Evolutionary conservation across 2,329 filamentous ascomycete genomes (phyloP).

Genomic region (Diplodia corticola): DNA sequence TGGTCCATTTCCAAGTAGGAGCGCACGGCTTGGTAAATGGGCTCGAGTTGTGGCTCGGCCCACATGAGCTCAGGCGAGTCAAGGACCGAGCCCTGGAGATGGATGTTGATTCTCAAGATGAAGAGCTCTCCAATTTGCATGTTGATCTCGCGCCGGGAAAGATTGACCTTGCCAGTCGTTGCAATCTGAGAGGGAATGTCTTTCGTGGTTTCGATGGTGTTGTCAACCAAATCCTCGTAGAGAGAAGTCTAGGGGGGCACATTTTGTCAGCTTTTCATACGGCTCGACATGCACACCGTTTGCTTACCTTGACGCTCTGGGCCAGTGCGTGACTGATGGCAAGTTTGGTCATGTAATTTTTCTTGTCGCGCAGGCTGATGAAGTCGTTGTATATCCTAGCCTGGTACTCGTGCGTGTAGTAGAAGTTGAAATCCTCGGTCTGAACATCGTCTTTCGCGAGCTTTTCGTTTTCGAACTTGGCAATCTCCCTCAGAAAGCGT

Average conservation of each 20-base stretch:
- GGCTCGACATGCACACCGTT: no score
- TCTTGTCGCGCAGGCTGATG: constrained; percentile 89
- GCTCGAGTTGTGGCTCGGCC: constrained; percentile 95
- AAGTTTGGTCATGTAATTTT: constrained; percentile 97
- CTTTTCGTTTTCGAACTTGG: constrained; percentile 92
- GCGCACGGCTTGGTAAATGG: constrained; percentile 91
- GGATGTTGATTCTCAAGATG: constrained; percentile 96
- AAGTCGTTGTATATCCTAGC: constrained; percentile 99
- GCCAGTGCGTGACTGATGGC: constrained; percentile 94
- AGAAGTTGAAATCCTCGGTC: constrained; percentile 98
- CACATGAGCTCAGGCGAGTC: constrained; percentile 98
- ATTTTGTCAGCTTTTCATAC: neutral
- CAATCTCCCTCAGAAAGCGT: constrained; percentile 87
- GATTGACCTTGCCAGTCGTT: constrained; percentile 83
- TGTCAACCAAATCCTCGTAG: constrained; percentile 92
- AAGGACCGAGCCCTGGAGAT: constrained; percentile 92
- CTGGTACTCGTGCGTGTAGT: constrained; percentile 97
- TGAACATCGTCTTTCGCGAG: constrained; percentile 85
- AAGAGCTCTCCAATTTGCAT: constrained; percentile 99
- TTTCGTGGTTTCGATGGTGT: constrained; percentile 90
- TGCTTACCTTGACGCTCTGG: constrained; percentile 82
- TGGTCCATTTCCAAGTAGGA: constrained; percentile 99
- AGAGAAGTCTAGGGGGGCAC: constrained; percentile 72
- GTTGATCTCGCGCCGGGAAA: constrained; percentile 89
- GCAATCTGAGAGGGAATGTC: constrained; percentile 93